Evolutionary conservation across 345 rosid genomes (phyloP).

Genomic region (Eucalyptus decipiens): DNA sequence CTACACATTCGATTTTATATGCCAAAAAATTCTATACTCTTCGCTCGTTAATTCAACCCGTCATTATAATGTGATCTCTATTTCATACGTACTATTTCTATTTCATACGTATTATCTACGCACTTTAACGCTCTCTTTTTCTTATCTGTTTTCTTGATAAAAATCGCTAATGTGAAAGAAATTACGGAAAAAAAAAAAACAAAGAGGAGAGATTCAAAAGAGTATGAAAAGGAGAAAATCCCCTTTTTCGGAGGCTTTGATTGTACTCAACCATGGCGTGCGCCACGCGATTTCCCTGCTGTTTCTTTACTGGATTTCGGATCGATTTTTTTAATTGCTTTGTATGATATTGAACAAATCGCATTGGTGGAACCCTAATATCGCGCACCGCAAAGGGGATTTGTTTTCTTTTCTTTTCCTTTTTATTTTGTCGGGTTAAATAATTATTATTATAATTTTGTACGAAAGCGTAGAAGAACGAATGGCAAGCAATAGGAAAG

Average conservation of each 20-base stretch:
- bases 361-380: not conserved
- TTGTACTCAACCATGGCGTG: not conserved
- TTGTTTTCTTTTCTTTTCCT: rapidly evolving
- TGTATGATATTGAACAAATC: not conserved
- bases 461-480: not conserved
- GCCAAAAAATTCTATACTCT: not conserved
- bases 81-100: not conserved
- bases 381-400: not conserved
- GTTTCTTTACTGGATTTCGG: not conserved
- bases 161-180: not conserved
- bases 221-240: not conserved
- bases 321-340: not conserved
- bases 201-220: not conserved
- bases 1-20: not conserved
- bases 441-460: not conserved
- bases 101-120: not conserved
- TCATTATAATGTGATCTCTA: not conserved
- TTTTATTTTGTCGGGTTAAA: not conserved
- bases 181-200: rapidly evolving
- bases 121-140: not conserved
- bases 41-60: not conserved
- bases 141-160: not conserved
- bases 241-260: not conserved
- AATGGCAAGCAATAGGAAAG: not conserved
- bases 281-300: not conserved